A percentile compares a stretch with the other conserved stretches of the same genome.
These are phyloP conservation scores for Lolium multiflorum DNA, from an alignment of 176 grass and related monocot genomes.

Conservation along the genomic window DNA sequence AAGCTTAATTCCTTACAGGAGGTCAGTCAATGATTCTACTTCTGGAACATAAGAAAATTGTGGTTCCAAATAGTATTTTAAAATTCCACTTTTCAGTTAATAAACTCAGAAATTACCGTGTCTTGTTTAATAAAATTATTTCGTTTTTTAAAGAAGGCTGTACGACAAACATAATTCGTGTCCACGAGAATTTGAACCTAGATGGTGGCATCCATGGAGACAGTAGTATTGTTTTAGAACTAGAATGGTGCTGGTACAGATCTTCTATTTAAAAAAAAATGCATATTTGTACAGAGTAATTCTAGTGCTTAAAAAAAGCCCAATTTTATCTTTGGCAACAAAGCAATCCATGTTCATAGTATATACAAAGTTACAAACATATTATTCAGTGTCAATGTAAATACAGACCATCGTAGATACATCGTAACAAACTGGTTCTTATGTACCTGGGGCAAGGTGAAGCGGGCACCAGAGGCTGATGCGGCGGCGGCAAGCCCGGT, in stretches of 20 bases:
- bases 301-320: not conserved
- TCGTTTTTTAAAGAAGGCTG: not conserved
- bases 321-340: not conserved
- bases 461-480: slow-evolving; percentile 48
- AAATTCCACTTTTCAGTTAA: slow-evolving; percentile 31
- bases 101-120: not conserved
- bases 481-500: slow-evolving; percentile 63
- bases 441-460: slow-evolving; percentile 61
- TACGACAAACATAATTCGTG: not conserved
- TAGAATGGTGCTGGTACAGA: no score
- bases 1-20: slow-evolving; percentile 15
- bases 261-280: no score
- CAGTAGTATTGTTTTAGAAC: no score
- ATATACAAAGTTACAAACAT: not conserved
- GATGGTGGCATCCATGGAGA: not conserved
- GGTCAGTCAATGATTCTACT: slow-evolving; percentile 40
- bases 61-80: not conserved
- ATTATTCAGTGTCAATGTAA: not conserved
- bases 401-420: not conserved
- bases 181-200: not conserved
- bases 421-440: no score
- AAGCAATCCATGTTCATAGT: not conserved
- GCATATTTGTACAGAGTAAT: slow-evolving; percentile 6
- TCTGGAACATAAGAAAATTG: slow-evolving; percentile 35
- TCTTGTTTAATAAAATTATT: not conserved